phyloP scores from a whole-genome alignment of 345 rosid species.

The Populus euphratica region DNA sequence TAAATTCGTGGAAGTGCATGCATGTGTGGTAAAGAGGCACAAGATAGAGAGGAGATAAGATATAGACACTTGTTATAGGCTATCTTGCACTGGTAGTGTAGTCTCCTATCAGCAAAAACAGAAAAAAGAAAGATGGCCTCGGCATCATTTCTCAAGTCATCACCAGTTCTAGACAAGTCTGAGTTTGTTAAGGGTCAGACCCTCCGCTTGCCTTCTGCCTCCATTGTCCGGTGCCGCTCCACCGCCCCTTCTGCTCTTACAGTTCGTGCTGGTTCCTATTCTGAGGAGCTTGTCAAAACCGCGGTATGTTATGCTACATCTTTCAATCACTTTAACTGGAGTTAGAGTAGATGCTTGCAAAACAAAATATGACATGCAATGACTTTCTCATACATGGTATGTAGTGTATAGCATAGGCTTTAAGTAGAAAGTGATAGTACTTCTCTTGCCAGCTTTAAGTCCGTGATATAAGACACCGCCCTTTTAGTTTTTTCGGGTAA shows the following conservation, averaged over 20 bases:
- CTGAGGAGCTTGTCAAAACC: constrained; percentile 94
- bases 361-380: neutral
- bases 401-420: neutral
- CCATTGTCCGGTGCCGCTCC: constrained; percentile 42
- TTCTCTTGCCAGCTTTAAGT: neutral
- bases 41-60: constrained; percentile 41
- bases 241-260: constrained; percentile 42
- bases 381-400: neutral
- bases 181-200: constrained; percentile 73
- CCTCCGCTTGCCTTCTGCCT: constrained; percentile 58
- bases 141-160: constrained; percentile 78
- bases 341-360: neutral
- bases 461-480: neutral
- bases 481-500: neutral
- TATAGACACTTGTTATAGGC: constrained; percentile 8
- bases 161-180: constrained; percentile 76
- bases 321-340: neutral
- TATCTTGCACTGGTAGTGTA: constrained; percentile 1
- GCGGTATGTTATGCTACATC: constrained; percentile 53
- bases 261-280: constrained; percentile 74
- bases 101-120: constrained; percentile 8
- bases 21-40: constrained; percentile 40
- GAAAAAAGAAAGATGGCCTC: constrained; percentile 60
- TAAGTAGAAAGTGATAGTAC: neutral
- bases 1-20: constrained; percentile 38